A percentile compares a stretch with the other conserved stretches of the same genome.
Evolutionary conservation across 2,329 filamentous ascomycete species (phyloP).

Genomic region (Simplicillium sp.): DNA sequence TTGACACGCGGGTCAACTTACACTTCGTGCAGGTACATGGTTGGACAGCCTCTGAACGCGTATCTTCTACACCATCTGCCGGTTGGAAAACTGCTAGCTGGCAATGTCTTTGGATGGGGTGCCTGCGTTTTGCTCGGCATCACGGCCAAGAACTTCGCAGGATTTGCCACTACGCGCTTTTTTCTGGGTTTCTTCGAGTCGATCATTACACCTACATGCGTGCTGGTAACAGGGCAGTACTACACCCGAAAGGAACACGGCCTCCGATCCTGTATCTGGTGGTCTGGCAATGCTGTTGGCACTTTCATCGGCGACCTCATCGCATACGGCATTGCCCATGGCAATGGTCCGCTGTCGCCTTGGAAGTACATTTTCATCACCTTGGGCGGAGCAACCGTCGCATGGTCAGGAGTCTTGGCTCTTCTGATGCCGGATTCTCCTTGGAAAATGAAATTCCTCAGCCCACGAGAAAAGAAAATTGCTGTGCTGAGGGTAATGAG

Average conservation of each 20-base stretch:
- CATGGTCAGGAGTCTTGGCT: slow-evolving; percentile 4
- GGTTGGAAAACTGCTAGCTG: slow-evolving; percentile 5
- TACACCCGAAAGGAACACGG: slow-evolving; percentile 10
- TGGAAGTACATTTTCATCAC: slow-evolving; percentile 3
- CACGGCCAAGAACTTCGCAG: slow-evolving; percentile 3
- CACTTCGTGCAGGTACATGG: too few species aligned
- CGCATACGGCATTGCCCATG: slow-evolving; percentile 7
- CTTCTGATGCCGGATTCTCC: slow-evolving; percentile 5
- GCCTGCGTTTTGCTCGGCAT: too few species aligned
- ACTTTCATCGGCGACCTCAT: slow-evolving; percentile 7
- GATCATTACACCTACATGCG: slow-evolving; percentile 7
- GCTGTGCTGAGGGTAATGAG: slow-evolving; percentile 6
- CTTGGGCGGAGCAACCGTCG: slow-evolving; percentile 1
- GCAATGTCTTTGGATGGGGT: slow-evolving; percentile 4
- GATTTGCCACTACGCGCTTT: slow-evolving; percentile 5
- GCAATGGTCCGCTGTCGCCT: background rate
- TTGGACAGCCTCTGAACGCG: slow-evolving; percentile 1
- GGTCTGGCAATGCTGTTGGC: slow-evolving; percentile 7
- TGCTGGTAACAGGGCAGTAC: slow-evolving; percentile 8
- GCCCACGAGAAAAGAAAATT: slow-evolving; percentile 6
- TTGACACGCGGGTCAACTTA: too few species aligned
- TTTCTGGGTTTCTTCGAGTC: slow-evolving; percentile 11
- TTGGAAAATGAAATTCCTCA: slow-evolving; percentile 5
- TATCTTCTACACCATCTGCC: background rate
- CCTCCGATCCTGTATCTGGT: slow-evolving; percentile 9